Conservation (phyloP, 78 protist species). For the Guillardia theta region DNA sequence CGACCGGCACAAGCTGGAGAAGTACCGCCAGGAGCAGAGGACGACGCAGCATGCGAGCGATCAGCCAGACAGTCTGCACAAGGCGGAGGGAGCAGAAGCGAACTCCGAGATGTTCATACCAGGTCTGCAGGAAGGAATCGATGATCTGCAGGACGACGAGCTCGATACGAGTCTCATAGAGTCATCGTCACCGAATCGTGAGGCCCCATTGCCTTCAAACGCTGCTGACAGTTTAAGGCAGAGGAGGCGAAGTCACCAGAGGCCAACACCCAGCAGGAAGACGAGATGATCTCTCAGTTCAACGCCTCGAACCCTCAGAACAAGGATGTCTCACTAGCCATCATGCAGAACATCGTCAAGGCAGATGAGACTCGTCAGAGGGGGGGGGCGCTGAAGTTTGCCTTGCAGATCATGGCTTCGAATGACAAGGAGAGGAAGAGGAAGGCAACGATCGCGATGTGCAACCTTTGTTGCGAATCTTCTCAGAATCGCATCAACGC, state of each 20-base stretch:
- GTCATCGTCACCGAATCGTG: background rate
- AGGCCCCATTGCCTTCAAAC: background rate
- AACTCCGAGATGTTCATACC: background rate
- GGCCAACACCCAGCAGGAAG: too few relatives aligned
- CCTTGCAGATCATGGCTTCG: background rate
- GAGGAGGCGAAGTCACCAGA: too few relatives aligned
- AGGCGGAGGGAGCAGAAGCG: background rate
- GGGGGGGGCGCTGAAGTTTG: background rate
- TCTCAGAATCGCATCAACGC: background rate
- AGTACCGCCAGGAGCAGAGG: too few relatives aligned
- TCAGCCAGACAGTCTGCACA: background rate
- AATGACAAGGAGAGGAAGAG: background rate
- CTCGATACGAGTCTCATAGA: background rate
- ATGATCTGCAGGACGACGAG: background rate
- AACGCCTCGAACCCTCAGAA: background rate
- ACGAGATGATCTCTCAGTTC: background rate
- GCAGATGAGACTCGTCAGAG: background rate
- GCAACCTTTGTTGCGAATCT: background rate
- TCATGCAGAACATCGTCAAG: background rate
- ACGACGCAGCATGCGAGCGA: background rate
- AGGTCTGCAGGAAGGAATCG: background rate
- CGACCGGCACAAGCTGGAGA: too few relatives aligned
- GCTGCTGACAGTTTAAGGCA: background rate
- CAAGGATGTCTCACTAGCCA: background rate
- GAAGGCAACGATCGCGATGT: slow-evolving; percentile 16